Evolutionary conservation across 1,284 basidiomycete species (phyloP), one percentile per base, ranked within the genome.

Genomic region (Taiwanofungus camphoratus): DNA sequence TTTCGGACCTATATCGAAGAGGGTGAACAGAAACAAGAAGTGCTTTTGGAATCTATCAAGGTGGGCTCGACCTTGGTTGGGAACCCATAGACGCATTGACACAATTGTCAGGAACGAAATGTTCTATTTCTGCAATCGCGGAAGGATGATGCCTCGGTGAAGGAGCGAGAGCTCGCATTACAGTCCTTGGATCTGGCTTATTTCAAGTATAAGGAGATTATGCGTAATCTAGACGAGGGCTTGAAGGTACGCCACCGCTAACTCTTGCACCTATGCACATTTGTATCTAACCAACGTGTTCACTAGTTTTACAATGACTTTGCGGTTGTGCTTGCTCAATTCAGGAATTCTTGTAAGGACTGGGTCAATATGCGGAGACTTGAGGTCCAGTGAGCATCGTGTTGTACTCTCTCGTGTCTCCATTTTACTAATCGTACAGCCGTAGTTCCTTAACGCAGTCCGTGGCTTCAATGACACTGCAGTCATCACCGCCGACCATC

Each of bases 131-230:
- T 94, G 7, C 71, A 79, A 31, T 89, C 91, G 2, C 73, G 93
- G 12, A 82, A 76, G 60, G 84, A 87, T 12, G 92, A 95, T 56
- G 74, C 81, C 0, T 68, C 74, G 12, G 75, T 93, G 6, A 90
- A 88, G 58, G 83, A 85, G 32, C 76, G 94, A n/a, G 90, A 96
- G 64, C 70, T 77, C 46, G 85, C 85, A 0, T 65, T 98, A 31
- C 92, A 93, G 58, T 82, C 82, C n/a, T 79, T 97, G 39, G 91
- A 96, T 53, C 64, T 86, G 26, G 89, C 92, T 0, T 91, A 92
- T 63, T 83, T 84, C 65, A 92, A 92, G 58, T 96, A 94, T 64
- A 74, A 79, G 38, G 93, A 97, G 63, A 87, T 96, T 13, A 73
- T 71, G 2, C 77, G 80, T 42, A 92, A 97, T 60, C 70, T 95